These are phyloP conservation scores for Scopulariopsis brevicaulis DNA, from an alignment of 2,329 filamentous ascomycete species.

Conservation along the genomic window DNA sequence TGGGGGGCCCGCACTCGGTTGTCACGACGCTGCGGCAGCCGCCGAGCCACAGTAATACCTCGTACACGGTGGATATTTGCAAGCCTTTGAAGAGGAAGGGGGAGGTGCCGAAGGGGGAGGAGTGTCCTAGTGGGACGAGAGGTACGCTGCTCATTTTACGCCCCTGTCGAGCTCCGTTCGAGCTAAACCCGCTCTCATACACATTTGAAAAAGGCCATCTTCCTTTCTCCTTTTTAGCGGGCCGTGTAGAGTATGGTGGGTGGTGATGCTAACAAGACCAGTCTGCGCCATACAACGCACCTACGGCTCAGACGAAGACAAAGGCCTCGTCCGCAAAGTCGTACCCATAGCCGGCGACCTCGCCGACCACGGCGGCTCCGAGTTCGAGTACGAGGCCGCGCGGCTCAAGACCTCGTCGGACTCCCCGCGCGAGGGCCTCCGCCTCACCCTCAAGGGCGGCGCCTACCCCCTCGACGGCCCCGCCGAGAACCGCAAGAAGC, in stretches of 20 bases:
- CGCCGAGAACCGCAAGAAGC: conserved; percentile 37
- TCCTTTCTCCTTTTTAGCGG: background rate
- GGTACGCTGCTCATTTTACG: conserved; percentile 29
- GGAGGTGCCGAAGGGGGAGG: conserved; percentile 38
- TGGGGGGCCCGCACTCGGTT: conserved; percentile 59
- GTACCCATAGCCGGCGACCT: conserved; percentile 69
- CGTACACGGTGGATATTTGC: conserved; percentile 75
- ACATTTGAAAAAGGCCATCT: background rate
- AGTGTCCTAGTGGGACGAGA: conserved; percentile 60
- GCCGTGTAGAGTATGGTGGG: background rate
- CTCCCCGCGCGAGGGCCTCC: conserved; percentile 58
- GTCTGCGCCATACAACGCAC: conserved; percentile 65
- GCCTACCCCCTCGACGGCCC: conserved; percentile 38
- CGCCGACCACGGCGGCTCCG: conserved; percentile 39
- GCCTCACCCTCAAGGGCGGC: conserved; percentile 55
- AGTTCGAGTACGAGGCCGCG: conserved; percentile 54
- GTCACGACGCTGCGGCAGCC: conserved; percentile 44
- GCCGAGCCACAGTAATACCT: conserved; percentile 54
- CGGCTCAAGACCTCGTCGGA: conserved; percentile 58
- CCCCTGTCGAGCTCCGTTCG: background rate
- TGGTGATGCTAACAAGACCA: conserved; percentile 16
- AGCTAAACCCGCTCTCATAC: background rate
- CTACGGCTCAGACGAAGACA: conserved; percentile 34
- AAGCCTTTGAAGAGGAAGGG: conserved; percentile 50
- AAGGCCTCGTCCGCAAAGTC: conserved; percentile 39